phyloP scores from a whole-genome alignment of 1,284 basidiomycete genomes.

The Meira miltonrushii region DNA sequence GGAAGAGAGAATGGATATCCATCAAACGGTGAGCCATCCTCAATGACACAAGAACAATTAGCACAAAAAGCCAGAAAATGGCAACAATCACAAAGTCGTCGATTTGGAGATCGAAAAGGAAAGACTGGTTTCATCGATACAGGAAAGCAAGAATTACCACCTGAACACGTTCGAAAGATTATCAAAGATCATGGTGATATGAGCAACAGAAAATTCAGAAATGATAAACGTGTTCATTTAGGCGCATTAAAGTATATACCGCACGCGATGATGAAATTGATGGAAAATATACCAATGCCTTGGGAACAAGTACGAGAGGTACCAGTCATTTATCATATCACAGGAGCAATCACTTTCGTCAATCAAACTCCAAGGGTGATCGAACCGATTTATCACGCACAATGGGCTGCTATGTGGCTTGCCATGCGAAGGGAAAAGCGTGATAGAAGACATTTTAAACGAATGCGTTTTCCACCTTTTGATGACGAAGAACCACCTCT shows the following conservation, averaged over 20 bases:
- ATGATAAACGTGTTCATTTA: constrained; percentile 97
- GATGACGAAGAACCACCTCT: constrained; percentile 84
- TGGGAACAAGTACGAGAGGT: constrained; percentile 66
- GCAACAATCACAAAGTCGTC: constrained; percentile 83
- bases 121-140: constrained; percentile 84
- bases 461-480: constrained; percentile 99
- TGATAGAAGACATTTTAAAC: constrained; percentile 97
- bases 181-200: constrained; percentile 54
- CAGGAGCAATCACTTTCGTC: constrained; percentile 99
- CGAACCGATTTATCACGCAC: constrained; percentile 96
- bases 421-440: constrained; percentile 99
- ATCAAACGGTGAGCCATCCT: constrained; percentile 20
- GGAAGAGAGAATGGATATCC: not conserved
- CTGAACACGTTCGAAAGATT: constrained; percentile 65
- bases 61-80: constrained; percentile 86
- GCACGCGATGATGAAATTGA: constrained; percentile 96
- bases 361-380: constrained; percentile 96
- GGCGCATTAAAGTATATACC: constrained; percentile 98
- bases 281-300: constrained; percentile 97
- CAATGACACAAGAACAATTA: constrained; percentile 69
- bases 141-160: constrained; percentile 69
- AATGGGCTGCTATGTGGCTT: constrained; percentile 99
- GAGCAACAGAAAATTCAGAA: constrained; percentile 66
- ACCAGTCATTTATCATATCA: constrained; percentile 64
- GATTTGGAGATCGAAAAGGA: constrained; percentile 75